Evolutionary conservation across 768 basidiomycete genomes (phyloP), one percentile per base, ranked within the genome.

Genomic region (Strobilomyces confusus): DNA sequence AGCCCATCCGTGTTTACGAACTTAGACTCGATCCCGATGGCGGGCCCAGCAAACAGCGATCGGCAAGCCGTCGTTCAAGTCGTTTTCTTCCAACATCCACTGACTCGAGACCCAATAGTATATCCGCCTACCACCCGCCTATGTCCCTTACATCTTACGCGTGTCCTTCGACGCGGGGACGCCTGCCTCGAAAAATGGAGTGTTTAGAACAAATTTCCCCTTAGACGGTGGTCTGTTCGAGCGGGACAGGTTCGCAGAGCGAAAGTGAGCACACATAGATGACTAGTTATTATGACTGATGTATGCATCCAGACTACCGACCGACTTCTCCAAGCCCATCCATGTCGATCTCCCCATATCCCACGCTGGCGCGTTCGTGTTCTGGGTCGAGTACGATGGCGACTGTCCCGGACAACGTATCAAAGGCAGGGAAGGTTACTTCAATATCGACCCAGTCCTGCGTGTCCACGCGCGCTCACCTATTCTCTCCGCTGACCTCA

Each of bases 181-280:
- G 3, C 86, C 92, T 2, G 92, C 92, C 11, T 82, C 91, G 9
- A 86, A 83, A 63, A 91, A 95, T 63, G 97, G 94, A 48, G 80
- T 93, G 1, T 89, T 99, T 70, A 92, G 87, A 75, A 95, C 94
- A 53, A 98, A 98, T 69, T 98, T 98, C 63, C 97, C 97, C 2
- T 79, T 99, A 7, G 90, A 98, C 60, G 95, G 95, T 5, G 92
- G 93, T 32, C 72, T 69, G 19, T 98, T 98, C 67, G 80, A 81
- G 40, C 80, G 97, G 26, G 82, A 86, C 56, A 78, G 72, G 45
- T 91, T 88, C 66, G 76, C 83, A 2, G 79, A 92, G 68, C 78
- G 90, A 65, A 84, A 73, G 95, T 93, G 70, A 64, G 88, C 41
- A 8, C 44, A 32, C 8, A 4, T 19, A 13, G 8, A 23, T 15